Evolutionary conservation across 139 green algal species (phyloP), one percentile per base, ranked within the genome.

Genomic region (Coelastrella sp.): DNA sequence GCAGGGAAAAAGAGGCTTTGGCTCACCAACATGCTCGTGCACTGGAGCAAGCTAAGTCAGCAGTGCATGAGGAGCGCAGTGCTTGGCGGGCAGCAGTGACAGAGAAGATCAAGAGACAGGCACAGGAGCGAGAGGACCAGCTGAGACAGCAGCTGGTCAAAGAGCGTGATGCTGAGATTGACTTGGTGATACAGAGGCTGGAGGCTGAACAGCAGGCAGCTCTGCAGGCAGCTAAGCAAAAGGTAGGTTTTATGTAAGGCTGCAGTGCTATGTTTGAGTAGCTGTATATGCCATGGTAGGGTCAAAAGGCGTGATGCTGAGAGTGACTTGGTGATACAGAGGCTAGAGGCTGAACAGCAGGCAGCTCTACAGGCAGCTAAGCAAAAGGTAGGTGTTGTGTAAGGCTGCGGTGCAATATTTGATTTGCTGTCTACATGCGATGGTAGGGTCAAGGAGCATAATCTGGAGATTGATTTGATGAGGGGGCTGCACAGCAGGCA

Each of bases 61-160:
- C 80, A 17, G 80, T 80, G 19, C 54, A 19, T 22, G 66, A 92
- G 77, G 57, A 92, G 93, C 92, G 93, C 87, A 92, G 93, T 84
- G 93, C 92, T 13, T 96, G 94, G 94, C 90, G 93, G 4, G 92
- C 91, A n/a, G 93, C 93, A 16, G 91, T 96, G 56, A 89, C 92
- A 14, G 93, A 96, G 88, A 91, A 93, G 16, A 83, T 93, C 0
- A 78, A 89, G n/a, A 85, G 89, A 57, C 93, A 96, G 93, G 80
- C 95, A 11, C 77, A 77, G 7, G 88, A 93, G 73, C 80, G 91
- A 0, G 92, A 93, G 80, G 71, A 90, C 7, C 80, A 88, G 11
- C 90, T 96, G 4, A 57, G 86, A 16, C 91, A 91, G 20, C 82
- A 75, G 75, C 85, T 96, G 60, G n/a, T 87, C 14, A 73, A 88